These are phyloP conservation scores for Cutaneotrichosporon mucoides DNA, from an alignment of 1,284 basidiomycete genomes.

Conservation along the genomic window DNA sequence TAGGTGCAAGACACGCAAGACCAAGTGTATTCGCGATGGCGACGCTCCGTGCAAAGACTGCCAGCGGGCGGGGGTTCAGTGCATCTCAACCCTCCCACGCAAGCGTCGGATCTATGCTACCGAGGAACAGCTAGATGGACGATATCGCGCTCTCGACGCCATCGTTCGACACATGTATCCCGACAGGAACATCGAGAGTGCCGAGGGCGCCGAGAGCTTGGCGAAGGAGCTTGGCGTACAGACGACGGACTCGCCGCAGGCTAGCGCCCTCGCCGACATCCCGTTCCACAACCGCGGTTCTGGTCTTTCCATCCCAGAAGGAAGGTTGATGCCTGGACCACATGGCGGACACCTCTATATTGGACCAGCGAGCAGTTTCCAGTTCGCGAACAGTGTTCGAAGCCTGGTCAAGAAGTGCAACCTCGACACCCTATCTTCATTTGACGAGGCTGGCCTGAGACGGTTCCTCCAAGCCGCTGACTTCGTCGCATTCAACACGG, in stretches of 20 bases:
- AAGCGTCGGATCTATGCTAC: slow-evolving; percentile 11
- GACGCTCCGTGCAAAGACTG: slow-evolving; percentile 16
- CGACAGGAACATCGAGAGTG: slow-evolving; percentile 12
- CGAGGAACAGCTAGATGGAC: slow-evolving; percentile 2
- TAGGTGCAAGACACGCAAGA: slow-evolving; percentile 19
- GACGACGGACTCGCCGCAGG: neutral
- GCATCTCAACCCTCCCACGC: slow-evolving; percentile 15
- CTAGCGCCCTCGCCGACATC: neutral
- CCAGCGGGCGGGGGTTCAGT: slow-evolving; percentile 12
- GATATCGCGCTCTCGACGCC: slow-evolving; percentile 13
- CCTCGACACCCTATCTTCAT: slow-evolving; percentile 9
- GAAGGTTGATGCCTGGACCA: slow-evolving; percentile 21
- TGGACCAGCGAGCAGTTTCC: slow-evolving; percentile 18
- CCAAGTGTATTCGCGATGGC: slow-evolving; percentile 13
- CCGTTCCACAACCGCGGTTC: neutral
- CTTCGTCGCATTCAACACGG: slow-evolving; percentile 2
- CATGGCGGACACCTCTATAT: slow-evolving; percentile 22
- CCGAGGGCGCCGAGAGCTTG: slow-evolving; percentile 4
- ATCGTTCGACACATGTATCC: slow-evolving; percentile 18
- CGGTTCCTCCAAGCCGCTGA: slow-evolving; percentile 20
- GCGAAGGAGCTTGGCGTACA: slow-evolving; percentile 3
- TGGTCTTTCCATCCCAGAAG: slow-evolving; percentile 17
- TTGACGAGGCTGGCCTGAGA: slow-evolving; percentile 17
- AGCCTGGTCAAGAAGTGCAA: slow-evolving; percentile 16
- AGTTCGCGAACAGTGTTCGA: slow-evolving; percentile 15